Evolutionary conservation across 768 basidiomycete genomes (phyloP).

Genomic region (Cubamyces sp.): DNA sequence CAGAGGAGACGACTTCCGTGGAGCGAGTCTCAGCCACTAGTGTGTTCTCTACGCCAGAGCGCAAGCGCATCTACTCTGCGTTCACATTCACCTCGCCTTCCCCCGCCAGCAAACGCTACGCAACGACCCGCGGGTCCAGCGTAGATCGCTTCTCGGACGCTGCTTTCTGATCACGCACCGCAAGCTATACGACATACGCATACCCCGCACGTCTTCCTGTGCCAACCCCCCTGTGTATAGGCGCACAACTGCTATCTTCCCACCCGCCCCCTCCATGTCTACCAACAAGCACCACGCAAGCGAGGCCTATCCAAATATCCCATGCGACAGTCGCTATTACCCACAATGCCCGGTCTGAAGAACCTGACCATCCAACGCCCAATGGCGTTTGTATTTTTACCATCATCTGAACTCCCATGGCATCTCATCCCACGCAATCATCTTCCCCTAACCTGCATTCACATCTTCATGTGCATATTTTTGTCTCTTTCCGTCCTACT

Average conservation of each 20-base stretch:
- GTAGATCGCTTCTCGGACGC: constrained; percentile 29
- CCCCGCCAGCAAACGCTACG: constrained; percentile 58
- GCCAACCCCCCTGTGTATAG: neutral
- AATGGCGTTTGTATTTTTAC: constrained; percentile 19
- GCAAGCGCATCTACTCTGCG: constrained; percentile 69
- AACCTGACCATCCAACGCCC: constrained; percentile 6
- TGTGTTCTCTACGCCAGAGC: constrained; percentile 74
- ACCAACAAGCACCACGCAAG: neutral
- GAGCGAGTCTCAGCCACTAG: constrained; percentile 33
- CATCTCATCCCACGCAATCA: constrained; percentile 20
- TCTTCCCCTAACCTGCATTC: constrained; percentile 2
- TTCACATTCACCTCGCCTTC: constrained; percentile 83
- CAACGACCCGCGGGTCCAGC: constrained; percentile 27
- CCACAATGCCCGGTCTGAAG: constrained; percentile 13
- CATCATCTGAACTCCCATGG: constrained; percentile 6
- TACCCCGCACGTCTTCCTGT: neutral
- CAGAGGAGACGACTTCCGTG: constrained; percentile 36
- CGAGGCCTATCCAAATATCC: neutral
- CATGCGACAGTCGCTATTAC: neutral
- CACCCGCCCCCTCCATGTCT: neutral
- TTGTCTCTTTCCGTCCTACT: neutral
- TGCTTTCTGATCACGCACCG: constrained; percentile 3
- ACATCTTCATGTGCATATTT: constrained; percentile 13
- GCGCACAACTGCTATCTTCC: neutral
- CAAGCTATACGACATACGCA: neutral